Evolutionary conservation across 2,329 filamentous ascomycete genomes (phyloP).

Genomic region (Neopestalotiopsis sp.): DNA sequence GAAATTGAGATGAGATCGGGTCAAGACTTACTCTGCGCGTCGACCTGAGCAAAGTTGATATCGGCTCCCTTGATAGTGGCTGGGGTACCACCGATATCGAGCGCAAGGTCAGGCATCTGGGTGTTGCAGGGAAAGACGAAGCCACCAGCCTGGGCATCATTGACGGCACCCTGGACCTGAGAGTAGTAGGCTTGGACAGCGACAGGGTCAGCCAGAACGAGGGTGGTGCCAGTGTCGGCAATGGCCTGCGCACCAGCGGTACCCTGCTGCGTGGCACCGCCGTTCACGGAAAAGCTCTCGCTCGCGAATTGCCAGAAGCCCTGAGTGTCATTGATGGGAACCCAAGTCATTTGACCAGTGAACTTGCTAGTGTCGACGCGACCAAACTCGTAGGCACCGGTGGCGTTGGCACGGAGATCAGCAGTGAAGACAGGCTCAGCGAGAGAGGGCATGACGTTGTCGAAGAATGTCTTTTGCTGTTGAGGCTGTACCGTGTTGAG

Average conservation of each 20-base stretch:
- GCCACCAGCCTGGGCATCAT: conserved; percentile 47
- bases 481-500: conserved; percentile 39
- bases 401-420: conserved; percentile 36
- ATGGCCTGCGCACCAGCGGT: conserved; percentile 51
- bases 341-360: conserved; percentile 40
- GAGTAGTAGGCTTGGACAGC: conserved; percentile 57
- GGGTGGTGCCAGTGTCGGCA: conserved; percentile 66
- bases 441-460: conserved; percentile 37
- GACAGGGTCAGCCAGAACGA: conserved; percentile 62
- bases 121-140: conserved; percentile 53
- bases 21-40: conserved; percentile 53
- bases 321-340: conserved; percentile 36
- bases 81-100: conserved; percentile 63
- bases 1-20: background rate
- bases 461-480: conserved; percentile 41
- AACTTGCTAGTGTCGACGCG: conserved; percentile 39
- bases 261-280: conserved; percentile 37
- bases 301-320: conserved; percentile 46
- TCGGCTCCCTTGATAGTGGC: conserved; percentile 60
- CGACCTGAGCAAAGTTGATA: conserved; percentile 58
- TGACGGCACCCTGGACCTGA: conserved; percentile 48
- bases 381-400: conserved; percentile 47
- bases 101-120: conserved; percentile 52
- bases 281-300: conserved; percentile 37
- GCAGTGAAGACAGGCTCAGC: conserved; percentile 41